Base-by-base conservation (phyloP, 164 flowering plant species). In the Malania oleifera region DNA sequence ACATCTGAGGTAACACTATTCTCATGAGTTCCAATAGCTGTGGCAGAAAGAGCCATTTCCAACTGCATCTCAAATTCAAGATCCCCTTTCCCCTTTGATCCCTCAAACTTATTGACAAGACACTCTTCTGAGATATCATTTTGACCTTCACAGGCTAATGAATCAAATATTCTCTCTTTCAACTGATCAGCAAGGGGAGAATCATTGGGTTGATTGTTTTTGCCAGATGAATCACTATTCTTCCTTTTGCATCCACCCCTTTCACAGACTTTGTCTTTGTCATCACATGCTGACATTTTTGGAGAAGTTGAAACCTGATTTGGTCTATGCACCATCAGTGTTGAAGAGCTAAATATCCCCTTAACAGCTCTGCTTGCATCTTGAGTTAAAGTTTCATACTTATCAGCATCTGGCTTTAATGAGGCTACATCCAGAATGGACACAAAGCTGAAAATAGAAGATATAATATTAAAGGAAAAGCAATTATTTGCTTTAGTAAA, bases 51-150 rank as follows among this genome's bases (percentile, higher is more conserved):
- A 71, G 98, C 96, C 90, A 90, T 90, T 70, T 84, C 77, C 74
- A 93, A 23, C 74, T 93, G 96, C 84, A 86, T 66, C 74, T 87
- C 84, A 74, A 78, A 93, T 67, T 90, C 98, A 73, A 87, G 57
- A 74, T 93, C 98, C 56, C 96, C 93, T 69, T 79, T 93, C 70
- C 96, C 80, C 70, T 79, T 87, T 49, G 70, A 25, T 37, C 68
- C 74, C 63, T 63, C 74, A 57, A 71, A 52, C 50, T 54, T 69
- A 14, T 56, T 58, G 40, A 60, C 8, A 3, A 20, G 47, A 63
- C 59, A 45, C 51, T 65, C 59, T 52, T 63, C 75, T 64, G 77
- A 62, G 5, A 18, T 35, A 60, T 62, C 67, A 59, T 43, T 57
- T 26, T 55, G 55, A 49, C 38, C 53, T 31, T 62, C 58, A 18